These are phyloP conservation scores for Hirsutella rhossiliensis DNA, from an alignment of 2,329 filamentous ascomycete species.

Conservation along the genomic window DNA sequence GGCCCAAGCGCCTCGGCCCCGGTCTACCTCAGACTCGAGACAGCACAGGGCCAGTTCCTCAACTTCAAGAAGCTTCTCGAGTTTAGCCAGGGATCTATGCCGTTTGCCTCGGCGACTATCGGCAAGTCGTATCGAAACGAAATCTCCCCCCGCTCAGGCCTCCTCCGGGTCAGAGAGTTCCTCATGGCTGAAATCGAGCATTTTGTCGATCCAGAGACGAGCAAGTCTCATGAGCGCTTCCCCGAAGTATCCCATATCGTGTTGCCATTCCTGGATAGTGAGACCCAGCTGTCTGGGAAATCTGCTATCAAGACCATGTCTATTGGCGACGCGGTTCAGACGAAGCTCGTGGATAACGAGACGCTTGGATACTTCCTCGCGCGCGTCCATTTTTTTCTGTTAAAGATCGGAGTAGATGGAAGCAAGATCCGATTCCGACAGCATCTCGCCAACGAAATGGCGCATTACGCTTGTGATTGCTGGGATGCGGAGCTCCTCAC, in stretches of 20 bases:
- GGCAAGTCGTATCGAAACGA: slow-evolving; percentile 98
- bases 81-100: slow-evolving; percentile 90
- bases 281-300: slow-evolving; percentile 78
- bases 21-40: slow-evolving; percentile 85
- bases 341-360: slow-evolving; percentile 85
- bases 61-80: slow-evolving; percentile 95
- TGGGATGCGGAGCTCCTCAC: slow-evolving; percentile 94
- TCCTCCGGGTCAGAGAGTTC: slow-evolving; percentile 91
- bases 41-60: slow-evolving; percentile 94
- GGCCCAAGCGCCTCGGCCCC: slow-evolving; percentile 80
- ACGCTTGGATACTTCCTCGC: slow-evolving; percentile 96
- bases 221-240: slow-evolving; percentile 91
- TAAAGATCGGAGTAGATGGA: slow-evolving; percentile 77
- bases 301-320: slow-evolving; percentile 61
- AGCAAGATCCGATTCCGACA: slow-evolving; percentile 90
- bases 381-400: slow-evolving; percentile 80
- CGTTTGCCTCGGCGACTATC: slow-evolving; percentile 92
- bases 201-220: slow-evolving; percentile 85
- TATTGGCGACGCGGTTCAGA: slow-evolving; percentile 76
- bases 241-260: slow-evolving; percentile 71
- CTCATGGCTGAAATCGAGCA: slow-evolving; percentile 99
- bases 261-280: slow-evolving; percentile 70
- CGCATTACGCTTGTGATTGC: slow-evolving; percentile 93
- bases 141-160: slow-evolving; percentile 83
- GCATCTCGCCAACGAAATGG: slow-evolving; percentile 71